phyloP scores from a whole-genome alignment of 140 eudicot genomes.

The Ambrosia hybrid region DNA sequence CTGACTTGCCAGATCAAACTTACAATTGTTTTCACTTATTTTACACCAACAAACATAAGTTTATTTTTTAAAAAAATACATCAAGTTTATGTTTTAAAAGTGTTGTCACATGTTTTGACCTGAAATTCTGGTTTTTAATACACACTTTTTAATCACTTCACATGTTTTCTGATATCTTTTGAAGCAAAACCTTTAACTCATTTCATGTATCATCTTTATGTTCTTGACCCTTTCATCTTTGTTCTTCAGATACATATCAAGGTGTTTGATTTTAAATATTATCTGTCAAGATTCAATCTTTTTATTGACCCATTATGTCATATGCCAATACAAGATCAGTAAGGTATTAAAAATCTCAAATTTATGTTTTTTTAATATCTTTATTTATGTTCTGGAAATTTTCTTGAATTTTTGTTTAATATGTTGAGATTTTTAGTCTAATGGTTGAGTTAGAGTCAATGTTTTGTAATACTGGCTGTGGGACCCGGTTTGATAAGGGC shows the following conservation, averaged over 20 bases:
- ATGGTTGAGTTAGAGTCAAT: too few species aligned
- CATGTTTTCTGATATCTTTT: conserved; percentile 43
- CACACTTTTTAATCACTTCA: conserved; percentile 26
- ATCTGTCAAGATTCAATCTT: conserved; percentile 23
- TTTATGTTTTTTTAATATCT: conserved; percentile 4
- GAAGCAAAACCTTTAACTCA: conserved; percentile 30
- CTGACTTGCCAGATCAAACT: conserved; percentile 41
- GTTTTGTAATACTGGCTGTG: too few species aligned
- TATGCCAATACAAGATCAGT: conserved; percentile 64
- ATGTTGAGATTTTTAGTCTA: too few species aligned
- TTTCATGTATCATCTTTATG: conserved; percentile 8
- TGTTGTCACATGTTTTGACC: conserved; percentile 54
- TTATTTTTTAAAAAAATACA: neutral
- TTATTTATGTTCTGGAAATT: conserved; percentile 1
- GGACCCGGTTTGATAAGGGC: too few species aligned
- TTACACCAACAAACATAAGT: conserved; percentile 32
- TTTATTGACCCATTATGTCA: conserved; percentile 44
- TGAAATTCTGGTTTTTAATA: conserved; percentile 29
- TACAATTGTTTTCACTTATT: conserved; percentile 21
- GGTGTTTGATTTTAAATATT: conserved; percentile 3
- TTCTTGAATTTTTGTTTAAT: conserved; percentile 3
- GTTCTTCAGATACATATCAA: conserved; percentile 28
- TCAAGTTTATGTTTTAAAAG: conserved; percentile 23
- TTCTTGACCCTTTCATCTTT: conserved; percentile 14
- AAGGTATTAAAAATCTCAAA: conserved; percentile 38